Conservation (phyloP, 352 stramenopile genomes). For the Pythium biforme region DNA sequence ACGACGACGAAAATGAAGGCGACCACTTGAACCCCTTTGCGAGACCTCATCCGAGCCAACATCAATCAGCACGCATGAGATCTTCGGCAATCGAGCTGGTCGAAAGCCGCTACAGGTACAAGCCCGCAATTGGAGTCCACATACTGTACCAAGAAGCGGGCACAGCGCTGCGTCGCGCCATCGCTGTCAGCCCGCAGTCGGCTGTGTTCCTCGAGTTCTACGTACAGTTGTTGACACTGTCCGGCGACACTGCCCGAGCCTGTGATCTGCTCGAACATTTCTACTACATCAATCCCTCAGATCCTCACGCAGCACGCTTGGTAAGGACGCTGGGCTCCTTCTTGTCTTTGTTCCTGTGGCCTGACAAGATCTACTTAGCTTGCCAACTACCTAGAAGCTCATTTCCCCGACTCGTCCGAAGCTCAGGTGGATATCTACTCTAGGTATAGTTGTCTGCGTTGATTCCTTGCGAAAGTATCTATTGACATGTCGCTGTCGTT, state of each 20-base stretch:
- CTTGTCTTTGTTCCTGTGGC: background rate
- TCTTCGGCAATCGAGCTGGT: constrained; percentile 34
- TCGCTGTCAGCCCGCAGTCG: constrained; percentile 52
- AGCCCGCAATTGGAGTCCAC: constrained; percentile 59
- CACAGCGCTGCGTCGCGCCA: constrained; percentile 53
- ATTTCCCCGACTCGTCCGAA: constrained; percentile 29
- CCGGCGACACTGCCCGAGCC: constrained; percentile 52
- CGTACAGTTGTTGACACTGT: constrained; percentile 64
- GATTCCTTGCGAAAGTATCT: background rate
- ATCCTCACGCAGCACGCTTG: constrained; percentile 70
- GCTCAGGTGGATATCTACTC: constrained; percentile 26
- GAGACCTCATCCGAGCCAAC: background rate
- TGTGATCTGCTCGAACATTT: constrained; percentile 77
- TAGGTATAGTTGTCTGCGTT: constrained; percentile 8
- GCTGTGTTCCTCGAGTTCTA: constrained; percentile 72
- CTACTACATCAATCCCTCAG: constrained; percentile 48
- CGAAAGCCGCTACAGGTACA: constrained; percentile 60
- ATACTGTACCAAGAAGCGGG: constrained; percentile 73
- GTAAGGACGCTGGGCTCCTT: constrained; percentile 29
- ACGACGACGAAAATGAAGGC: constrained; percentile 9
- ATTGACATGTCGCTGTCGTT: background rate
- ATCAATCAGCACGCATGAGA: background rate
- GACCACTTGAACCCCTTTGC: constrained; percentile 1
- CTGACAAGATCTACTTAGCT: constrained; percentile 15
- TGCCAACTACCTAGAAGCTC: constrained; percentile 20